These are phyloP conservation scores for Sporothrix euskadiensis DNA, from an alignment of 2,329 filamentous ascomycete genomes.

Conservation along the genomic window DNA sequence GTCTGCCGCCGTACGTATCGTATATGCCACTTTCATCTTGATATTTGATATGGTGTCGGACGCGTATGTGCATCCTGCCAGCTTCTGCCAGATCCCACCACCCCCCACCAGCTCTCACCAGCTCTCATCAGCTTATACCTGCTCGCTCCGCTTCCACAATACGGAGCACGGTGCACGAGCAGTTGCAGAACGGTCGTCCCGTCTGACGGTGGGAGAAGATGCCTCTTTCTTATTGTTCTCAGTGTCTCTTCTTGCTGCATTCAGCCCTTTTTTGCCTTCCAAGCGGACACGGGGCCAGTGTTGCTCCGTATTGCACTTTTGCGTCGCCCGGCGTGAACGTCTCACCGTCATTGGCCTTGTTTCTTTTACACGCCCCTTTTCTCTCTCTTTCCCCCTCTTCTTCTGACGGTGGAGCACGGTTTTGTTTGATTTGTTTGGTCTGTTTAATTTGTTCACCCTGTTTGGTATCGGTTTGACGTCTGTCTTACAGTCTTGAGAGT, in stretches of 20 bases:
- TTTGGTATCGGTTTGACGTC: background rate
- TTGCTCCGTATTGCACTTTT: constrained; percentile 7
- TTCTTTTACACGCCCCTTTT: background rate
- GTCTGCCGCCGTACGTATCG: background rate
- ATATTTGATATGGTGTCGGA: background rate
- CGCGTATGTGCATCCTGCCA: background rate
- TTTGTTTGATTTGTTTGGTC: too few species aligned
- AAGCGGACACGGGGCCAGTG: background rate
- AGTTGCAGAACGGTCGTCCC: background rate
- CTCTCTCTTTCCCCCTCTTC: background rate
- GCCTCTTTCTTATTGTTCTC: too few species aligned
- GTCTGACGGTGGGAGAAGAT: background rate
- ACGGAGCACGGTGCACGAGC: background rate
- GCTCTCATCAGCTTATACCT: background rate
- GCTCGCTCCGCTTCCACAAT: background rate
- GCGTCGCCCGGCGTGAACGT: background rate
- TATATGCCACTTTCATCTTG: background rate
- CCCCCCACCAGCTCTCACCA: background rate
- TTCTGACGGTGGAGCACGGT: background rate
- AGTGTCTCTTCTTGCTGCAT: background rate
- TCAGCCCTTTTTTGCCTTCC: background rate
- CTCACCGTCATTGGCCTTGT: background rate
- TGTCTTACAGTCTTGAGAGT: background rate
- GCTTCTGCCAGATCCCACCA: background rate
- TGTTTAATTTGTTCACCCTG: background rate